phyloP scores from a whole-genome alignment of 495 filamentous ascomycete species.

The Xylaria telfairii region DNA sequence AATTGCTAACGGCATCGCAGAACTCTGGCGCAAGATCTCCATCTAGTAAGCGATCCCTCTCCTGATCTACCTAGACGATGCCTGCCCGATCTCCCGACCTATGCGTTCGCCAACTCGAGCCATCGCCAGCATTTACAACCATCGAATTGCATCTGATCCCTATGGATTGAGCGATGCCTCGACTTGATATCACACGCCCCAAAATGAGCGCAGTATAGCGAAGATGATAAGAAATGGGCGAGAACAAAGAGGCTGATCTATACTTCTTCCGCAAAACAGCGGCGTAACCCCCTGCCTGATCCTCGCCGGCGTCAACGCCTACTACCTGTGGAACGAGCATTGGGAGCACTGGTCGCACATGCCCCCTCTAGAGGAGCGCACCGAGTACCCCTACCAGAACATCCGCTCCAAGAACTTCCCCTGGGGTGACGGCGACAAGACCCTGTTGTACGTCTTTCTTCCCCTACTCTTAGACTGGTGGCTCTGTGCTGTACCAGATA shows the following conservation, averaged over 20 bases:
- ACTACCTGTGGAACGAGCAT: constrained; percentile 89
- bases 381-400: constrained; percentile 94
- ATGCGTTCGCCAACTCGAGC: background rate
- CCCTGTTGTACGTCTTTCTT: constrained; percentile 49
- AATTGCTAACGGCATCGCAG: constrained; percentile 52
- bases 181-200: background rate
- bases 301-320: constrained; percentile 77
- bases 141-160: background rate
- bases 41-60: constrained; percentile 72
- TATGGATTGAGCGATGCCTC: background rate
- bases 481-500: background rate
- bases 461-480: background rate
- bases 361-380: constrained; percentile 83
- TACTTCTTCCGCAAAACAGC: constrained; percentile 49
- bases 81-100: background rate
- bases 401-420: constrained; percentile 87
- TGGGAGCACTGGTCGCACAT: constrained; percentile 93
- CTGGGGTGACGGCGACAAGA: constrained; percentile 92
- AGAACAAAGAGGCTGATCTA: constrained; percentile 20
- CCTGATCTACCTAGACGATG: constrained; percentile 18
- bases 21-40: constrained; percentile 91
- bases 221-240: background rate
- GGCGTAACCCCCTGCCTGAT: constrained; percentile 72
- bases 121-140: background rate
- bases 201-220: background rate